Percentiles rank a stretch among this genome's conserved stretches.
Evolutionary conservation across 2,329 filamentous ascomycete genomes (phyloP).

Genomic region (Zasmidium cellare): DNA sequence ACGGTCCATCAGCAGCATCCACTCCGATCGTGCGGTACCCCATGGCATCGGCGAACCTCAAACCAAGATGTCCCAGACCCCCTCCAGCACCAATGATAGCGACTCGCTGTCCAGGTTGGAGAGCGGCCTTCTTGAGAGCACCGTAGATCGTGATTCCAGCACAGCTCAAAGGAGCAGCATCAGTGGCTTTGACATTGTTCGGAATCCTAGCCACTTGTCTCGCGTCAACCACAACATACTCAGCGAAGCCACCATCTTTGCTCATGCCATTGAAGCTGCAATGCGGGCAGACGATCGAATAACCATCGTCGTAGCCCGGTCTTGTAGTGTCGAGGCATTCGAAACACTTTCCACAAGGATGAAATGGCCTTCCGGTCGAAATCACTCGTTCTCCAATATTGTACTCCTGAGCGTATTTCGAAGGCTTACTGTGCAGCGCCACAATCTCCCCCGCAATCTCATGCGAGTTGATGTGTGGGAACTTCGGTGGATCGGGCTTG

Average conservation of each 20-base stretch:
- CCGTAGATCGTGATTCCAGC: constrained; percentile 59
- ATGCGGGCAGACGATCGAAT: constrained; percentile 42
- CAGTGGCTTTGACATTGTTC: constrained; percentile 49
- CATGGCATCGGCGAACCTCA: constrained; percentile 51
- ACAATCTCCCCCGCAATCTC: constrained; percentile 49
- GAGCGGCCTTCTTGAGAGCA: constrained; percentile 40
- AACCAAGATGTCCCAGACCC: constrained; percentile 48
- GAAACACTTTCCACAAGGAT: constrained; percentile 44
- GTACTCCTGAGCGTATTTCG: constrained; percentile 22
- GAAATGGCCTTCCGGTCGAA: constrained; percentile 44
- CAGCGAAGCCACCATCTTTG: constrained; percentile 42
- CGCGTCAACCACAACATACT: constrained; percentile 46
- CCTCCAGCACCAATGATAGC: constrained; percentile 44
- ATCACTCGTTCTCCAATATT: constrained; percentile 38
- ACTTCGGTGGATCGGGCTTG: constrained; percentile 36
- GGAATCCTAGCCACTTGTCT: constrained; percentile 45
- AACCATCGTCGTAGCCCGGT: constrained; percentile 39
- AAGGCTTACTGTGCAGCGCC: constrained; percentile 28
- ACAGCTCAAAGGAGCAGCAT: constrained; percentile 61
- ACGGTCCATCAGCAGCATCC: constrained; percentile 39
- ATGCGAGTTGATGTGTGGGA: constrained; percentile 49
- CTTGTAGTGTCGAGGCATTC: constrained; percentile 39
- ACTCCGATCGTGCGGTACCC: constrained; percentile 41
- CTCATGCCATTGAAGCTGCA: constrained; percentile 36
- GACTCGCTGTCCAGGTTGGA: constrained; percentile 39